These are phyloP conservation scores for Saccharomyces kudriavzevii DNA, from an alignment of 805 yeast species.

Conservation along the genomic window DNA sequence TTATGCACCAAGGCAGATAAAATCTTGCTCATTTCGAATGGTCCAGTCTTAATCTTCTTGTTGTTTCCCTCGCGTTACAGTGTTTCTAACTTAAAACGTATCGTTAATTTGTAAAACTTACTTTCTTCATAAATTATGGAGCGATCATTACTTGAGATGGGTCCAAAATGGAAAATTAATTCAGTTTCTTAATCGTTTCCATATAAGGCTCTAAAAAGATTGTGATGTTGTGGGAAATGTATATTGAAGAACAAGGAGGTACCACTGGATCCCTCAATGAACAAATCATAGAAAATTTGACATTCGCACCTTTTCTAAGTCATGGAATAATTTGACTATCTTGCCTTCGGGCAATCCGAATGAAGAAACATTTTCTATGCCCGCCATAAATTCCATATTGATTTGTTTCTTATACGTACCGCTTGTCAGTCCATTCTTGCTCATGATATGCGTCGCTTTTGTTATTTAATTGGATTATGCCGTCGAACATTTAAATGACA, in stretches of 20 bases:
- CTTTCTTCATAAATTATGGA: conserved; percentile 80
- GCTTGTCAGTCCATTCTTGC: not conserved
- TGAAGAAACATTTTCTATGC: conserved; percentile 87
- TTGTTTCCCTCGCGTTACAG: conserved; percentile 25
- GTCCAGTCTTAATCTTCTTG: not conserved
- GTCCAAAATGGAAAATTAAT: conserved; percentile 75
- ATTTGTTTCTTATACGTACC: not conserved
- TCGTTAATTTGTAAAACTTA: conserved; percentile 72
- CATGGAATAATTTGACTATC: conserved; percentile 78
- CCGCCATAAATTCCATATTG: conserved; percentile 62
- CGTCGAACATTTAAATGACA: conserved; percentile 67
- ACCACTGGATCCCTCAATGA: conserved; percentile 90
- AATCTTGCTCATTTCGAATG: conserved; percentile 25
- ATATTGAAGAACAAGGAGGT: conserved; percentile 81
- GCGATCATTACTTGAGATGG: conserved; percentile 92
- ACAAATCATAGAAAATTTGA: conserved; percentile 74
- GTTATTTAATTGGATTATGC: conserved; percentile 32
- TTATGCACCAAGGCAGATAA: conserved; percentile 84
- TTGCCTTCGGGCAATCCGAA: conserved; percentile 79
- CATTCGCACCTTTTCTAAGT: conserved; percentile 74
- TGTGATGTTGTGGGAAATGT: conserved; percentile 79
- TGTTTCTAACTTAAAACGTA: conserved; percentile 69
- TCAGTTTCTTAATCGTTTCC: conserved; percentile 75
- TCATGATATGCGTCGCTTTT: conserved; percentile 6
- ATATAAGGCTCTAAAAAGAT: conserved; percentile 72